Base-by-base conservation (phyloP, 1,284 basidiomycete genomes). In the Cutaneotrichosporon sp. region DNA sequence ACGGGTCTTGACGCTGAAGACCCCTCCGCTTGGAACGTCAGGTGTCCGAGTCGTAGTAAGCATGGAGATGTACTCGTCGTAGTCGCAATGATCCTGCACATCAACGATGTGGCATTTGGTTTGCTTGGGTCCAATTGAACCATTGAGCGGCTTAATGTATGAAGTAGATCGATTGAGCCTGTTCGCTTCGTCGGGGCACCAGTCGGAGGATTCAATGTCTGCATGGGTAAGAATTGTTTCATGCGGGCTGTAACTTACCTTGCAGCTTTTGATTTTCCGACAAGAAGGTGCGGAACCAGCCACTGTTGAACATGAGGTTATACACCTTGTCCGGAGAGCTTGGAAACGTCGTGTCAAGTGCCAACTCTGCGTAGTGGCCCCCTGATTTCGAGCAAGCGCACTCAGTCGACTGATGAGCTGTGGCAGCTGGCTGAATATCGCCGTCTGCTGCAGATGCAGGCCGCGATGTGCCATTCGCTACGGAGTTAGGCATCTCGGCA, bases 221-320 rank as follows among this genome's bases (percentile, higher is more conserved):
- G 65, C 22, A 35, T 49, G 33, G 46, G 54, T 26, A 51, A 8
- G 10, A 12, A 49, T 24, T 1, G 35, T 22, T 5, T 9, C 17
- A 27, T 12, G 22, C 3, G n/a, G n/a, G n/a, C n/a, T n/a, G n/a
- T n/a, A n/a, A 78, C 84, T 56, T 62, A 92, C 92, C 90, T 43
- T 81, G 77, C n/a, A 98, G 79, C 68, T 90, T 92, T 74, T 97
- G 92, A 60, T 90, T 83, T 12, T 85, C 82, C 22, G 80, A 79
- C 84, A 94, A 84, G 73, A 98, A 99, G 29, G 88, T 86, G 71
- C 92, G 93, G 70, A 93, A 88, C 78, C 97, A 99, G 26, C 87
- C 91, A 73, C 89, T 92, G 48, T 90, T 86, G 72, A 97, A 97
- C 78, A 98, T 89, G 62, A 99, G 78, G 67, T 93, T 93, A 77